Evolutionary conservation across 148 eudicot genomes (phyloP).

Genomic region (Arbutus unedo): DNA sequence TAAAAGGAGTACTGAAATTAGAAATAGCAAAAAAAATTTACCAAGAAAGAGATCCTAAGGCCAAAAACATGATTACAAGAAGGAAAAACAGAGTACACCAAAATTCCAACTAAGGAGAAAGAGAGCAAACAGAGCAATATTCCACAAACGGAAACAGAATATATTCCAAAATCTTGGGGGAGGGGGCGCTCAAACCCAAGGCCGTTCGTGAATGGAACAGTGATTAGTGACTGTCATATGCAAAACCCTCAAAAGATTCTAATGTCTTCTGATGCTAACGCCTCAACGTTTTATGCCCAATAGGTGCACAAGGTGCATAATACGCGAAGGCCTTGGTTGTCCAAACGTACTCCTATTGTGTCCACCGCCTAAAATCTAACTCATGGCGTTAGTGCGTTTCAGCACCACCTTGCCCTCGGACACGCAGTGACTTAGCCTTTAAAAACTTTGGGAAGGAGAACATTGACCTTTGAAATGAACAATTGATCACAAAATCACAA

Average conservation of each 20-base stretch:
- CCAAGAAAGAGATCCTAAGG: too few species aligned
- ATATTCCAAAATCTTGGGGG: too few species aligned
- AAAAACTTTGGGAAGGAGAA: background rate
- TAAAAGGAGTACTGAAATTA: too few species aligned
- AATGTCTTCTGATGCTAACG: background rate
- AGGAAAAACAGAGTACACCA: too few species aligned
- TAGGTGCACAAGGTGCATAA: background rate
- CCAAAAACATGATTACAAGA: too few species aligned
- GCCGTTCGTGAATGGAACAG: background rate
- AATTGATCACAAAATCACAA: background rate
- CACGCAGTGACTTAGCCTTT: background rate
- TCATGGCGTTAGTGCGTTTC: background rate
- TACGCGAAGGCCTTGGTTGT: background rate
- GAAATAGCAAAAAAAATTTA: too few species aligned
- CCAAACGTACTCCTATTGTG: background rate
- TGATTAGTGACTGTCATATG: background rate
- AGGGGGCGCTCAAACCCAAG: background rate
- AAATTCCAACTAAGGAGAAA: too few species aligned
- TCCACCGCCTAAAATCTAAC: background rate
- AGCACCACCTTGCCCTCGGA: too few species aligned
- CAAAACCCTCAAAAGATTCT: background rate
- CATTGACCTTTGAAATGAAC: background rate
- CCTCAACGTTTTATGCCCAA: constrained; percentile 1
- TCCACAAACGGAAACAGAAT: too few species aligned
- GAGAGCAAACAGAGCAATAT: too few species aligned